Base-by-base conservation (phyloP, 2,329 filamentous ascomycete genomes). In the Dothistroma pini region DNA sequence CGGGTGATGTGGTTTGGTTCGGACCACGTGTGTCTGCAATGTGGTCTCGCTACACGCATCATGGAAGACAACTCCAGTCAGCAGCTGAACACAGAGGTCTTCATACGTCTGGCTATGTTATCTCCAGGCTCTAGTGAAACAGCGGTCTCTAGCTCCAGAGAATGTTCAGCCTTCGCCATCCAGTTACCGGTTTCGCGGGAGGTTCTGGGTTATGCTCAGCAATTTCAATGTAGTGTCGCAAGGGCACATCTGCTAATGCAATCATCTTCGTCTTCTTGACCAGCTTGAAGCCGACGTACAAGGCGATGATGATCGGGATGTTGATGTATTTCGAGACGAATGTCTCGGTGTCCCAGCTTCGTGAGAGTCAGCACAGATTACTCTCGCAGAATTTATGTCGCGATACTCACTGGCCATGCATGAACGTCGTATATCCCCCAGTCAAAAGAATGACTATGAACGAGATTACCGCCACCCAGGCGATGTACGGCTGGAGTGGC, bases 401-500 rank as follows among this genome's bases (percentile, higher is more conserved):
- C 34, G 9, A 38, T 38, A 62, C 84, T 62, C 41, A 62, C 60
- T 63, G 62, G 47, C 62, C 84, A 50, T 81, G 86, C 74, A 88
- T 87, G 57, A 81, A 85, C 65, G 76, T 80, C 80, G 61, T 56
- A 54, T 82, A 89, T 1, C 86, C 62, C 8, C 62, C 62, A 25
- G 62, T 63, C 35, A 61, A 38, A 14, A 63, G 54, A 19, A 63
- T 38, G 10, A 63, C 85, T 65, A 87, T 85, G 0, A 87, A 80
- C 0, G 88, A 77, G 5, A 88, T 80, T 16, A 87, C 78, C 8
- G 80, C 81, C 19, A 84, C 68, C 71, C 82, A 82, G 0, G 86
- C 85, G 0, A 86, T 84, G 62, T 78, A 81, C 0, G 86, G 86
- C 62, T 89, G 87, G 0, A 84, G 86, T 81, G 83, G 86, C 67